These are phyloP conservation scores for Spiromastix sp. DNA, from an alignment of 2,329 filamentous ascomycete genomes.

Conservation along the genomic window DNA sequence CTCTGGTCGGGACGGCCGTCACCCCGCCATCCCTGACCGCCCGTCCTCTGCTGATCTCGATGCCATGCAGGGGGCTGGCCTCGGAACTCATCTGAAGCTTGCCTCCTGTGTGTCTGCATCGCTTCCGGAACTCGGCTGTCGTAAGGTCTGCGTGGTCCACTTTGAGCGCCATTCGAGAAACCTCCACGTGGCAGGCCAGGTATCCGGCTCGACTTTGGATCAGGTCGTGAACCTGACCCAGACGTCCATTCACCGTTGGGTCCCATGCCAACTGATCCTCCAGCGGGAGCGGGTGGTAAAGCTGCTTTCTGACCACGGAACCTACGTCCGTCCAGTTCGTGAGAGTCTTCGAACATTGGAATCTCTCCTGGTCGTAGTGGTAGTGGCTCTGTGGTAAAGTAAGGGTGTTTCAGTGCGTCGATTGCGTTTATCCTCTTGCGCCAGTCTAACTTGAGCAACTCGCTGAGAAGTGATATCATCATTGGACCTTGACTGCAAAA, in stretches of 20 bases:
- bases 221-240: constrained; percentile 22
- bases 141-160: constrained; percentile 18
- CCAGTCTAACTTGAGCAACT: constrained; percentile 85
- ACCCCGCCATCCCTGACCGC: constrained; percentile 17
- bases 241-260: constrained; percentile 45
- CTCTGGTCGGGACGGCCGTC: constrained; percentile 20
- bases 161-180: constrained; percentile 16
- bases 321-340: constrained; percentile 89
- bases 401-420: constrained; percentile 84
- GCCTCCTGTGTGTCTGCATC: constrained; percentile 12
- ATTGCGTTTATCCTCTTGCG: constrained; percentile 80
- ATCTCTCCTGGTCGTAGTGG: constrained; percentile 77
- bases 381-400: constrained; percentile 69
- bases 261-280: constrained; percentile 73
- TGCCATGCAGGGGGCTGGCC: constrained; percentile 18
- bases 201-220: constrained; percentile 25
- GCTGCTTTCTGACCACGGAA: constrained; percentile 80
- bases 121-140: constrained; percentile 17
- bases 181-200: constrained; percentile 24
- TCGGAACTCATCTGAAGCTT: constrained; percentile 14
- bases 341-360: constrained; percentile 86
- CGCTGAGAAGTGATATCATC: constrained; percentile 68
- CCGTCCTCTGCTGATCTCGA: constrained; percentile 19
- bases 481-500: constrained; percentile 49
- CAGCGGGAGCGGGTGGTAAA: constrained; percentile 81